Conservation (phyloP, 106 monocot genomes). For the Hemerocallis citrina region DNA sequence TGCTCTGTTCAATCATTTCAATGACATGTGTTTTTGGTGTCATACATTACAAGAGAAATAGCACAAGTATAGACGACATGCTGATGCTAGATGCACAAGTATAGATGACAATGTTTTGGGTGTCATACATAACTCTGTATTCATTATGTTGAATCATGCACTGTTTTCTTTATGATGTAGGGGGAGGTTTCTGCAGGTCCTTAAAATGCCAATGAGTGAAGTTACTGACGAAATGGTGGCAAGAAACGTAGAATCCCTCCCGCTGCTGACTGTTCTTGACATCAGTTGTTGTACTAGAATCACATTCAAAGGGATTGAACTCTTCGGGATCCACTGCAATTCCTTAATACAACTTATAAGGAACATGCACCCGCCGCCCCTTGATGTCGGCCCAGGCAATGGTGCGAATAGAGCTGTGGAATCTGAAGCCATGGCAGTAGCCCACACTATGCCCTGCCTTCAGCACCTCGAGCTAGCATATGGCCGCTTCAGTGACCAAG, state of each 20-base stretch:
- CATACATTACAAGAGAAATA: too few relatives aligned
- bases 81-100: too few relatives aligned
- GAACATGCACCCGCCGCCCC: slow-evolving; percentile 35
- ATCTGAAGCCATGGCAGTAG: slow-evolving; percentile 37
- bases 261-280: slow-evolving; percentile 25
- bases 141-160: too few relatives aligned
- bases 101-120: too few relatives aligned
- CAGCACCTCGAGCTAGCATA: slow-evolving; percentile 43
- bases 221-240: slow-evolving; percentile 23
- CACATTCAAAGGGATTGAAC: slow-evolving; percentile 37
- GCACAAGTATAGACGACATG: too few relatives aligned
- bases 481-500: slow-evolving; percentile 33
- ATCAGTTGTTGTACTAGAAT: slow-evolving; percentile 51
- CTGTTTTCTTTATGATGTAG: slow-evolving; percentile 2
- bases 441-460: slow-evolving; percentile 33
- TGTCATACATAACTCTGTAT: too few relatives aligned
- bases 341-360: slow-evolving; percentile 27
- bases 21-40: too few relatives aligned
- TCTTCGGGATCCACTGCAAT: slow-evolving; percentile 37
- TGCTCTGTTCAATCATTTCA: too few relatives aligned
- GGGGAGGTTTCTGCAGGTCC: slow-evolving; percentile 21
- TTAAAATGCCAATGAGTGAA: slow-evolving; percentile 52
- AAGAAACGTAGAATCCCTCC: slow-evolving; percentile 13
- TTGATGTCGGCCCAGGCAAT: not conserved
- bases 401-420: slow-evolving; percentile 18